Base-by-base conservation (phyloP, 2,329 filamentous ascomycete species). In the Pseudogymnoascus sp. region DNA sequence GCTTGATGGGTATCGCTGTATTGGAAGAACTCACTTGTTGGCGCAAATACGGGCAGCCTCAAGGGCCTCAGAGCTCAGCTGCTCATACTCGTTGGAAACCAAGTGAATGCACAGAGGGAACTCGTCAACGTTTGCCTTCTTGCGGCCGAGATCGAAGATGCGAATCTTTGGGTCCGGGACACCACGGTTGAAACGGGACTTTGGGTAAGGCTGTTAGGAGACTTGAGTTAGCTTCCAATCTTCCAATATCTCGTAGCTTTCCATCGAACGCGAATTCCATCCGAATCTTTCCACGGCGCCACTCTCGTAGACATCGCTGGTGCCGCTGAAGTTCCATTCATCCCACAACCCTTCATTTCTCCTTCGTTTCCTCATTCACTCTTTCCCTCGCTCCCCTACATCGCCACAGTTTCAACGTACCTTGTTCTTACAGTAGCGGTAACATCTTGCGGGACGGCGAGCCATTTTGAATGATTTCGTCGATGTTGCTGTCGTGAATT, bases 381-480 rank as follows among this genome's bases (percentile, higher is more conserved):
- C 59, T 19, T 60, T 37, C 24, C 12, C 12, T 40, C 33, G 7
- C 11, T 26, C 33, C 19, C 11, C 11, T 6, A 38, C 19, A 16
- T 40, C 35, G 59, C 12, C 8, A 60, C 35, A 31, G 43, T 43
- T 50, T 59, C 24, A 37, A 81, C 89, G 82, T 79, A 96, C 92
- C 92, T 97, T 97, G 89, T 98, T 99, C 91, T 99, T 99, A 93
- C 95, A 99, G 90, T 99, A 99, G 79, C 95, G 89, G 88, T 96
- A 99, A 86, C 95, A 99, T 86, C 95, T 90, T 78, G 95, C 95
- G 78, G 95, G 95, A 90, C 95, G 92, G 83, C 95, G 92, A 78
- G 95, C 95, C 95, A 99, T 99, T 85, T 89, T 93, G 89, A 88
- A 86, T 82, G 84, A 83, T 81, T 85, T 60, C 35, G 78, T 75